Evolutionary conservation across 257 asterid genomes (phyloP).

Genomic region (Forsythia suspensa): DNA sequence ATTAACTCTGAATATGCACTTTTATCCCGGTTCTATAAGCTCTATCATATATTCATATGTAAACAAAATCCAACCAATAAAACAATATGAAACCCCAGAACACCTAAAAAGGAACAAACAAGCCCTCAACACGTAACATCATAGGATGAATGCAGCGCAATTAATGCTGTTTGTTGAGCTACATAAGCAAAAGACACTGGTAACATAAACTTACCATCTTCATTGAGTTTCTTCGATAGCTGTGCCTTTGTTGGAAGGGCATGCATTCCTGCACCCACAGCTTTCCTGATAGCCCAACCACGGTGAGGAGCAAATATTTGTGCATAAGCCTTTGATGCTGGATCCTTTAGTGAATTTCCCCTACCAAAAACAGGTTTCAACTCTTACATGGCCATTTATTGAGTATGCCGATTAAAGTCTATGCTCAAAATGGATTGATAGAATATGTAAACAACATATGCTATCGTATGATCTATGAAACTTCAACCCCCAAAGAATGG

Average conservation of each 20-base stretch:
- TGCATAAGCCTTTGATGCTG: too few species aligned
- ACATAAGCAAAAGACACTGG: neutral
- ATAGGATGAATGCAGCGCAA: neutral
- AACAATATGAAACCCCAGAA: neutral
- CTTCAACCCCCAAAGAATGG: too few species aligned
- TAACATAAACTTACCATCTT: conserved; percentile 79
- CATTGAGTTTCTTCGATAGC: conserved; percentile 74
- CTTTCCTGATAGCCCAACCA: conserved; percentile 90
- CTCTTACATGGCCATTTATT: conserved; percentile 4
- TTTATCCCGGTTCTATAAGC: neutral
- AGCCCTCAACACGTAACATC: neutral
- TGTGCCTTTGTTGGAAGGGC: conserved; percentile 88
- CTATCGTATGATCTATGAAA: neutral
- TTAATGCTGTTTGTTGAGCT: neutral
- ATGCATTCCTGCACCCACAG: conserved; percentile 91
- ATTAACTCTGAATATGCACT: neutral
- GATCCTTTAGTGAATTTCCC: too few species aligned
- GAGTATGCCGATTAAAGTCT: neutral
- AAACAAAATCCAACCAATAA: neutral
- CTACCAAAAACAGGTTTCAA: conserved; percentile 18
- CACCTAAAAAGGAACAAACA: neutral
- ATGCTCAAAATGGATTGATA: neutral
- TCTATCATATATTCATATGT: too few species aligned
- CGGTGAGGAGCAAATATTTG: conserved; percentile 30
- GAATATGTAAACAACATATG: neutral